A percentile compares a stretch with the other conserved stretches of the same genome.
phyloP scores from a whole-genome alignment of 2,329 filamentous ascomycete species.

The Fusarium liriodendri region DNA sequence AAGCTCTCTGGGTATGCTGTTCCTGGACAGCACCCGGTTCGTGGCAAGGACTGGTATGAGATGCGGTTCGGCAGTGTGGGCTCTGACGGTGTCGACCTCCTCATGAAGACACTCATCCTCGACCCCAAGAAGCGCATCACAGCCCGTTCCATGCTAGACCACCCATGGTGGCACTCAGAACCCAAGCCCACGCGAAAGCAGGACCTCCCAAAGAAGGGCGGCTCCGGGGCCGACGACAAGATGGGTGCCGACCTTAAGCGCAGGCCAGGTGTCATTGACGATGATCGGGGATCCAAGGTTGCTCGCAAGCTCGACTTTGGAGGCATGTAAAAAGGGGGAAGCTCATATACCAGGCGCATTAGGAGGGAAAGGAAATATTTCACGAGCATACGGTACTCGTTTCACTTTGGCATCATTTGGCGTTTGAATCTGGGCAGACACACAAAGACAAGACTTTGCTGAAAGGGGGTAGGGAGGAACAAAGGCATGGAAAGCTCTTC shows the following conservation, averaged over 20 bases:
- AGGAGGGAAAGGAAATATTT: not conserved
- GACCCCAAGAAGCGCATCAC: constrained; percentile 89
- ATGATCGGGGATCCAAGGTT: constrained; percentile 77
- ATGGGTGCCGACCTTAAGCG: constrained; percentile 86
- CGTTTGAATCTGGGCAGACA: constrained; percentile 15
- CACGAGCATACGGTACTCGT: constrained; percentile 6
- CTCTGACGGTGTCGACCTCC: constrained; percentile 83
- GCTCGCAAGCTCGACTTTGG: constrained; percentile 87
- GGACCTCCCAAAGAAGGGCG: constrained; percentile 82
- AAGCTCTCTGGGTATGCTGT: constrained; percentile 84
- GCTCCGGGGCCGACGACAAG: constrained; percentile 77
- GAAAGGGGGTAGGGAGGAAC: not conserved
- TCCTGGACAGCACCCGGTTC: constrained; percentile 70
- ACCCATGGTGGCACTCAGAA: constrained; percentile 87
- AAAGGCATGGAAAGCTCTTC: not conserved
- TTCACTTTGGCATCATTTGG: constrained; percentile 24
- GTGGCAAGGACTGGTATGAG: constrained; percentile 78
- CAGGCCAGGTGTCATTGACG: constrained; percentile 74
- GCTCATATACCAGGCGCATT: not conserved
- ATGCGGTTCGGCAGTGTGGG: constrained; percentile 84
- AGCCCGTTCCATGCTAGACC: constrained; percentile 80
- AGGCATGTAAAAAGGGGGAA: constrained; percentile 43
- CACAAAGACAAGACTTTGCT: not conserved
- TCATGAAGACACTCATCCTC: constrained; percentile 85
- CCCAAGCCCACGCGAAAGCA: constrained; percentile 86